phyloP scores from a whole-genome alignment of 1,284 basidiomycete species.

The Blastosporella zonata region DNA sequence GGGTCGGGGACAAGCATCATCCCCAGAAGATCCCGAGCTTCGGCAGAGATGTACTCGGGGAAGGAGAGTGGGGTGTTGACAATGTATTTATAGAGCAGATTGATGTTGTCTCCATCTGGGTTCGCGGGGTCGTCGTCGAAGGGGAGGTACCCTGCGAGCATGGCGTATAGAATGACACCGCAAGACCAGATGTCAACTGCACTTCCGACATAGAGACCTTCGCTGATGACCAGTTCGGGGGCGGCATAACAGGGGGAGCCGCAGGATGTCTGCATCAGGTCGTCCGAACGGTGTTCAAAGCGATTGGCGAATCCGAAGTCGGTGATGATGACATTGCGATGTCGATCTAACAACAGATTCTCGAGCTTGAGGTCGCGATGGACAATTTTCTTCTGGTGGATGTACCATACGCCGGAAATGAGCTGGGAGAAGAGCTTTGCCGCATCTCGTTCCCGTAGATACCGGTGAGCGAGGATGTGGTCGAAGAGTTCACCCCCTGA shows the following conservation, averaged over 20 bases:
- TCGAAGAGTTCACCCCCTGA: conserved; percentile 99
- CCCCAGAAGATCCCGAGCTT: conserved; percentile 61
- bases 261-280: conserved; percentile 98
- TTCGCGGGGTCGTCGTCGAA: conserved; percentile 99
- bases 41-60: conserved; percentile 86
- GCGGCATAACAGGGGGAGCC: conserved; percentile 98
- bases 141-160: conserved; percentile 99
- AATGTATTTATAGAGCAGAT: conserved; percentile 99
- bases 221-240: conserved; percentile 97
- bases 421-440: conserved; percentile 97
- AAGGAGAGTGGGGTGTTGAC: conserved; percentile 94
- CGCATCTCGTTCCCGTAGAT: conserved; percentile 93
- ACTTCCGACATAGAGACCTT: conserved; percentile 96
- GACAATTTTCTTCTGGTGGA: conserved; percentile 98
- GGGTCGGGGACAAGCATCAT: conserved; percentile 94
- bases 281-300: conserved; percentile 88
- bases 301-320: conserved; percentile 99
- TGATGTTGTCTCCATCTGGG: conserved; percentile 99
- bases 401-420: conserved; percentile 98
- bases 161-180: conserved; percentile 98
- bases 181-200: conserved; percentile 99
- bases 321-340: conserved; percentile 99
- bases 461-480: conserved; percentile 97
- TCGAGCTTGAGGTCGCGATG: conserved; percentile 99
- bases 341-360: conserved; percentile 94